A percentile compares a stretch with the other conserved stretches of the same genome.
phyloP scores from a whole-genome alignment of 208 protist genomes.

The Leishmania major region DNA sequence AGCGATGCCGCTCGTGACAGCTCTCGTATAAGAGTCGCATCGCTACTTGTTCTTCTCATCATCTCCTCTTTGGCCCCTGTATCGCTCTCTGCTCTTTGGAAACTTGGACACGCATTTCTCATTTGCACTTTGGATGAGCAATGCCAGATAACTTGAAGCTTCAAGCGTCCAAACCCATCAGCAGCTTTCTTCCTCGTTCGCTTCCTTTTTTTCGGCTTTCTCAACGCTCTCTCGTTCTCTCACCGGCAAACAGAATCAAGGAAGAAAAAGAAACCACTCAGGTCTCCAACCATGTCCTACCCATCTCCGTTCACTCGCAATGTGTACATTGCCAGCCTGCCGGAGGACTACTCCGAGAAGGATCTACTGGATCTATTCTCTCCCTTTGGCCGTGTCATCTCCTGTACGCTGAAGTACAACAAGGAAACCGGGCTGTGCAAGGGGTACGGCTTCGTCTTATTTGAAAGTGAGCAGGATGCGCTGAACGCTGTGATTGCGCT shows the following conservation, averaged over 20 bases:
- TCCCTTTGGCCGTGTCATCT: slow-evolving; percentile 67
- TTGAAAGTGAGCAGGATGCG: slow-evolving; percentile 62
- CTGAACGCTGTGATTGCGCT: slow-evolving; percentile 68
- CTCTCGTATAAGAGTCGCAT: too few relatives aligned
- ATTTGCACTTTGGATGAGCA: neutral
- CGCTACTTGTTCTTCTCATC: neutral
- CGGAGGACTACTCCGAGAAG: slow-evolving; percentile 69
- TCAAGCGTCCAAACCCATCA: neutral
- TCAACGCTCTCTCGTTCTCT: neutral
- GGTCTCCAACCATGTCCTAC: slow-evolving; percentile 46
- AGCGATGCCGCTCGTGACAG: neutral
- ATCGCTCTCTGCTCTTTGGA: neutral
- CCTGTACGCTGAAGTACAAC: slow-evolving; percentile 71
- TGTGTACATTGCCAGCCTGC: slow-evolving; percentile 89
- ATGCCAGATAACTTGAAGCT: neutral
- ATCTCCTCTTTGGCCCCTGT: neutral
- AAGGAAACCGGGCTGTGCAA: slow-evolving; percentile 67
- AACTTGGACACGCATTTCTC: neutral
- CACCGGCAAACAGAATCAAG: neutral
- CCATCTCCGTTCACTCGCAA: slow-evolving; percentile 68
- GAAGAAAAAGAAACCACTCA: neutral
- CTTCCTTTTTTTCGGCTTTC: neutral
- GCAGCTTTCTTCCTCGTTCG: neutral
- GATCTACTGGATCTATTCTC: slow-evolving; percentile 72
- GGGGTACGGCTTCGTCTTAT: slow-evolving; percentile 89